These are phyloP conservation scores for Diaporthe sp. DNA, from an alignment of 2,329 filamentous ascomycete genomes.

Conservation along the genomic window DNA sequence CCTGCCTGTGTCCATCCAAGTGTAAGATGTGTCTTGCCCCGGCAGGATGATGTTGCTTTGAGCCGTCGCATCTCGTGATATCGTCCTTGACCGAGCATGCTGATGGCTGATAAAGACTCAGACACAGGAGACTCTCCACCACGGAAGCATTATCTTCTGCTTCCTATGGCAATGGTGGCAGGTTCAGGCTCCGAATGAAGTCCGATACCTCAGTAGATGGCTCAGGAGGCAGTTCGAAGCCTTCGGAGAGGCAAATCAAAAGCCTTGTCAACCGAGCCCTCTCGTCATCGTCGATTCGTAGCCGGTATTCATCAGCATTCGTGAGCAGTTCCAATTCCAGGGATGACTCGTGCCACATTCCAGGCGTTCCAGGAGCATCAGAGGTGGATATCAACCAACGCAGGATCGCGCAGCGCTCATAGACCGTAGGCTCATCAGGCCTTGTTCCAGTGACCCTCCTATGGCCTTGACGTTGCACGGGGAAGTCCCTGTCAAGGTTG, in stretches of 20 bases:
- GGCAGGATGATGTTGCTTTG: neutral
- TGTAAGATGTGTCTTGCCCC: neutral
- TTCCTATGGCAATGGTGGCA: neutral
- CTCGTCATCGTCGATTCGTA: neutral
- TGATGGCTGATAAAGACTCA: neutral
- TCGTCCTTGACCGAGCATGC: neutral
- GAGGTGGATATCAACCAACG: neutral
- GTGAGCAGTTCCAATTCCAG: neutral
- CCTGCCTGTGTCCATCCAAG: neutral
- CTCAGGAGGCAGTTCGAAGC: neutral
- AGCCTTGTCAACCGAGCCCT: neutral
- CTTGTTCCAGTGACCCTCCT: rapidly evolving
- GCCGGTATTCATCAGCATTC: neutral
- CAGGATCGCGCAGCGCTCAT: neutral
- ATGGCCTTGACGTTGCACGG: neutral
- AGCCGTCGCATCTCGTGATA: neutral
- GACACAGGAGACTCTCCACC: neutral
- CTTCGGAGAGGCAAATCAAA: neutral
- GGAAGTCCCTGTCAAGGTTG: neutral
- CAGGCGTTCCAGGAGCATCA: neutral
- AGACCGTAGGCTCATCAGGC: neutral
- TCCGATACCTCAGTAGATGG: neutral
- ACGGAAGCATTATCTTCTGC: neutral
- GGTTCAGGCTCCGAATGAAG: neutral
- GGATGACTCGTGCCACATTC: neutral